These are phyloP conservation scores for Citropsis articulata DNA, from an alignment of 345 rosid genomes.

Conservation along the genomic window DNA sequence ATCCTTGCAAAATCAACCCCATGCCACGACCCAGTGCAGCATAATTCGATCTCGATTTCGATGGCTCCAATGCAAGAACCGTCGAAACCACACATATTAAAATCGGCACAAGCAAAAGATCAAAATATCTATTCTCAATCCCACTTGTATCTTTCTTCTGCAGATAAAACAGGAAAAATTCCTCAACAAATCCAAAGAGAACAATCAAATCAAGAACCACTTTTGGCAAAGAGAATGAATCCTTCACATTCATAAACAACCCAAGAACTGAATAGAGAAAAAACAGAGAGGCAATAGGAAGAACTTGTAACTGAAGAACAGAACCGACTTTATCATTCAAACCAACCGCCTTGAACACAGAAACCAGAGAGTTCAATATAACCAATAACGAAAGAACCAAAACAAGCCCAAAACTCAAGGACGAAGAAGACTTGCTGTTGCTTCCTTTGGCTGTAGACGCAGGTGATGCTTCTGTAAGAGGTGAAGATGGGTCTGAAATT, in stretches of 20 bases:
- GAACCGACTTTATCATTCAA: constrained; percentile 64
- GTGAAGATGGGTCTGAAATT: constrained; percentile 28
- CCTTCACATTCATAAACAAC: constrained; percentile 27
- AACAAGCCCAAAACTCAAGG: constrained; percentile 22
- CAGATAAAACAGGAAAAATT: constrained; percentile 69
- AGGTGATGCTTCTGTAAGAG: constrained; percentile 15
- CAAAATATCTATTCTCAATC: constrained; percentile 44
- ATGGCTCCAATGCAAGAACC: constrained; percentile 39
- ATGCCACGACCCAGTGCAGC: constrained; percentile 60
- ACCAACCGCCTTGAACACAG: constrained; percentile 48
- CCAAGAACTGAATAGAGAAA: constrained; percentile 58
- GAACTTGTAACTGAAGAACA: constrained; percentile 60
- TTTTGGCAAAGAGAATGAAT: constrained; percentile 38
- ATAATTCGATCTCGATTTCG: constrained; percentile 15
- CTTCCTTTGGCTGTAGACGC: background rate
- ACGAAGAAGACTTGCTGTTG: constrained; percentile 6
- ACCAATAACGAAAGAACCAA: constrained; percentile 50
- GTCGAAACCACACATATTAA: constrained; percentile 59
- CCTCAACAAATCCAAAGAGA: constrained; percentile 80
- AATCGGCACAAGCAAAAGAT: constrained; percentile 84
- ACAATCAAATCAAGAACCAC: constrained; percentile 48
- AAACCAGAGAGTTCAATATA: constrained; percentile 48
- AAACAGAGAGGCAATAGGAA: constrained; percentile 56
- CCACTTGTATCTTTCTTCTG: constrained; percentile 66
- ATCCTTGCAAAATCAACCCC: constrained; percentile 77